Base-by-base conservation (phyloP, 2,329 filamentous ascomycete genomes). In the Cladosporium cucumerinum region DNA sequence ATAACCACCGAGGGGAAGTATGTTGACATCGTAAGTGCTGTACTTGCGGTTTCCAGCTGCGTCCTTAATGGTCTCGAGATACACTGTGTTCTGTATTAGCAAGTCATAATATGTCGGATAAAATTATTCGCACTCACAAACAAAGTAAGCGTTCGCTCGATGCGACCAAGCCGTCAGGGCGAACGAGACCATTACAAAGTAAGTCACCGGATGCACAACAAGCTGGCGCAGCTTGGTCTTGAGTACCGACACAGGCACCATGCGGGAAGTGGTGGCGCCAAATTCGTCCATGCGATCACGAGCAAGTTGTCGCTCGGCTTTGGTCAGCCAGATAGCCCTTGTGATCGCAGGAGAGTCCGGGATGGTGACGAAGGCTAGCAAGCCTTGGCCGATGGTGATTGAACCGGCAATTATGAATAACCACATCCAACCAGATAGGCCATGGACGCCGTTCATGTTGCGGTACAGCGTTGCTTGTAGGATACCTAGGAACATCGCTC, bases 401-500 rank as follows among this genome's bases (percentile, higher is more conserved):
- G 48, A 34, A 10, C 65, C 65, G 3, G 57, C 60, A 49, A 66
- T 64, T 48, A 66, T 57, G 43, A 58, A 66, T 12, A 66, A 57
- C 60, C 61, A 66, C 36, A 55, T 64, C 65, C 65, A 66, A 11
- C 46, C 54, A 14, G 48, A 36, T 23, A 62, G 28, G 21, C 59
- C 59, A 26, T 54, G 59, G 2, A 62, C 59, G 76, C 1, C 59
- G 32, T 62, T 62, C 59, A 62, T 52, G 3, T 76, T 76, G 16
- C 51, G 48, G 65, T 84, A 85, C 3, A 85, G 80, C 0, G 77
- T 82, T 0, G 84, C 79, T 80, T 85, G 85, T 11, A 87, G 71
- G 66, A 86, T 86, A 0, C 85, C 85, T 1, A 78, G 80, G 65
- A 84, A 82, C 77, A 80, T 80, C 1, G 61, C 55, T 14, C 55